Base-by-base conservation (phyloP, 164 flowering plant species). In the Nymphaea colorata region DNA sequence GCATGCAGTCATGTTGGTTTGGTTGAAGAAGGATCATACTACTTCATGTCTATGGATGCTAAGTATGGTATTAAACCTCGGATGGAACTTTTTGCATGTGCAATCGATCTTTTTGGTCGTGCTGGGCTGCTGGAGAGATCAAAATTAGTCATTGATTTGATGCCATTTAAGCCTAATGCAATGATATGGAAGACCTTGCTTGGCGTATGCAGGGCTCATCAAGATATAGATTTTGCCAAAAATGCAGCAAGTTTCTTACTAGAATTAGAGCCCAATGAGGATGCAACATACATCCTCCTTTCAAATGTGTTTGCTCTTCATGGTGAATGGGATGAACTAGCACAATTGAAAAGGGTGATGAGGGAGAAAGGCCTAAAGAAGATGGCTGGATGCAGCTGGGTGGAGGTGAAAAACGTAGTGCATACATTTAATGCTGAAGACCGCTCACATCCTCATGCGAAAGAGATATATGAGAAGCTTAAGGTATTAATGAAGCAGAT, bases 351-450 rank as follows among this genome's bases (percentile, higher is more conserved):
- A 71, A 88, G 77, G 80, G 66, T 82, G 75, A 92, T 92, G 98
- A 85, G 80, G 76, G 84, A 85, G 70, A 82, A 83, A 73, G 84
- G 88, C 25, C 91, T 92, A 66, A 84, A 71, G 60, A 92, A 92
- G 83, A 87, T 90, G 11, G 94, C 94, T 60, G 93, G 98, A 64
- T 86, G 91, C 87, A 92, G 98, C 76, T 92, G 94, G 98, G 81
- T 90, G 42, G 98, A 92, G 74, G 76, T 88, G 53, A 72, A 79
- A 57, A 81, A 83, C 43, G 68, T 80, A 65, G 85, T 87, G 12
- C 93, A 84, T 76, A 68, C 87, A 59, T 91, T 91, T 73, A 87
- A 81, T 76, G 96, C 96, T 4, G 86, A 81, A 57, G 93, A 89
- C 69, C 77, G 65, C 62, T 81, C 87, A 4, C 93, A 91, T 69